Evolutionary conservation across 768 basidiomycete genomes (phyloP).

Genomic region (Terana coerulea): DNA sequence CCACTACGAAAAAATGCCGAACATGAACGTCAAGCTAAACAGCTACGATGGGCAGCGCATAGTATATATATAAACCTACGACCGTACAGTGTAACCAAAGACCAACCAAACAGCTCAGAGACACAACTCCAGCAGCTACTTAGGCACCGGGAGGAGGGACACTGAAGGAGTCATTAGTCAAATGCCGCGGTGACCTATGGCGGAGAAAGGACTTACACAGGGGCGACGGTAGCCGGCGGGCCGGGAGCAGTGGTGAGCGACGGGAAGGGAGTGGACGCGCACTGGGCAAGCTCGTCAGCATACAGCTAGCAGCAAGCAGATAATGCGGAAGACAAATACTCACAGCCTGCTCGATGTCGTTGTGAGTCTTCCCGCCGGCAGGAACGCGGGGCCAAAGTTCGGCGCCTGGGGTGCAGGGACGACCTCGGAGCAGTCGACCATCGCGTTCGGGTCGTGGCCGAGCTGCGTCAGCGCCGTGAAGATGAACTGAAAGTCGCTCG

Average conservation of each 20-base stretch:
- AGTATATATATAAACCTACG: no score
- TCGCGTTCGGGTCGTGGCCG: conserved; percentile 9
- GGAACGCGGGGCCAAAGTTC: conserved; percentile 8
- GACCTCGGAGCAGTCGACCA: conserved; percentile 17
- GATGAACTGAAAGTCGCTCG: conserved; percentile 11
- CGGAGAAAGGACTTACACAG: conserved; percentile 14
- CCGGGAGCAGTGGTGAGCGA: conserved; percentile 23
- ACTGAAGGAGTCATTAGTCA: no score
- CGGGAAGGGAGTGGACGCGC: conserved; percentile 22
- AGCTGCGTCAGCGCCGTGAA: conserved; percentile 13
- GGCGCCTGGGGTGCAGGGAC: conserved; percentile 9
- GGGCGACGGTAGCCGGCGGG: conserved; percentile 11
- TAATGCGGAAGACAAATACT: no score
- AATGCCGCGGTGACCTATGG: no score
- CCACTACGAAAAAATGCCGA: no score
- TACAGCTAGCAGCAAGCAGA: background rate
- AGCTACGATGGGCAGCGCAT: no score
- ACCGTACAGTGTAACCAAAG: no score
- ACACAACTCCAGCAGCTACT: no score
- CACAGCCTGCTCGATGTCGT: conserved; percentile 24
- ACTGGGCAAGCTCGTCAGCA: conserved; percentile 4
- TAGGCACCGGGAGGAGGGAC: no score
- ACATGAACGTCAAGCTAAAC: no score
- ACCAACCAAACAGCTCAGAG: no score
- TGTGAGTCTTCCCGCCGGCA: conserved; percentile 23